These are phyloP conservation scores for Monilinia laxa DNA, from an alignment of 2,329 filamentous ascomycete species.

Conservation along the genomic window DNA sequence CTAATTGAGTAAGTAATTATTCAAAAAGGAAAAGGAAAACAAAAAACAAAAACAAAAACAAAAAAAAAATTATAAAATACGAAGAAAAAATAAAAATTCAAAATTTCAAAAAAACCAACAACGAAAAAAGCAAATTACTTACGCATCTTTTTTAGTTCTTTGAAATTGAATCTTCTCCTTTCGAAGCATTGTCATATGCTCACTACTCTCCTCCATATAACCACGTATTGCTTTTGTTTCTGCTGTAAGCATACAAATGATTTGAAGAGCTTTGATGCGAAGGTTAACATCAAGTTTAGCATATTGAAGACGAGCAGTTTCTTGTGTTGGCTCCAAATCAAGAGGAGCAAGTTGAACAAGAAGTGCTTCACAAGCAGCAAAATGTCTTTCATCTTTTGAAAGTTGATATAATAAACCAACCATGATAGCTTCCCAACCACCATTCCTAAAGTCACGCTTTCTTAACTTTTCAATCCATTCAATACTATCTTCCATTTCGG, in stretches of 20 bases:
- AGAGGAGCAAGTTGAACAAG: conserved; percentile 78
- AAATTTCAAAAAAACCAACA: too few species aligned
- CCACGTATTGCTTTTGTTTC: conserved; percentile 83
- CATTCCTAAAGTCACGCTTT: conserved; percentile 80
- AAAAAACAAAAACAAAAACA: too few species aligned
- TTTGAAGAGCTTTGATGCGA: conserved; percentile 76
- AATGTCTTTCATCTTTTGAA: conserved; percentile 69
- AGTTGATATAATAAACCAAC: conserved; percentile 84
- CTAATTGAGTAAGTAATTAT: conserved; percentile 47
- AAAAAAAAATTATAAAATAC: too few species aligned
- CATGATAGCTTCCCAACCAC: conserved; percentile 89
- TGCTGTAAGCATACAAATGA: conserved; percentile 80
- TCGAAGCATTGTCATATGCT: conserved; percentile 89
- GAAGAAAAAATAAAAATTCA: too few species aligned
- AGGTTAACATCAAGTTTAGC: conserved; percentile 76
- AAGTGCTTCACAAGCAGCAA: conserved; percentile 73
- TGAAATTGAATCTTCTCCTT: conserved; percentile 96
- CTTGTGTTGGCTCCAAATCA: conserved; percentile 69
- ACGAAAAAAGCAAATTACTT: conserved; percentile 41
- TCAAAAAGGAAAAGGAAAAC: too few species aligned
- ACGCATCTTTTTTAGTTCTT: conserved; percentile 68
- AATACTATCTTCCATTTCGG: conserved; percentile 70
- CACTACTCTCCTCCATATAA: conserved; percentile 88
- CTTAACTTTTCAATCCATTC: conserved; percentile 84
- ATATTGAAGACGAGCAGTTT: conserved; percentile 74